Percentiles rank a stretch among this genome's conserved stretches.
Conservation (phyloP, 2,329 filamentous ascomycete genomes). For the Verticillium albo-atrum region DNA sequence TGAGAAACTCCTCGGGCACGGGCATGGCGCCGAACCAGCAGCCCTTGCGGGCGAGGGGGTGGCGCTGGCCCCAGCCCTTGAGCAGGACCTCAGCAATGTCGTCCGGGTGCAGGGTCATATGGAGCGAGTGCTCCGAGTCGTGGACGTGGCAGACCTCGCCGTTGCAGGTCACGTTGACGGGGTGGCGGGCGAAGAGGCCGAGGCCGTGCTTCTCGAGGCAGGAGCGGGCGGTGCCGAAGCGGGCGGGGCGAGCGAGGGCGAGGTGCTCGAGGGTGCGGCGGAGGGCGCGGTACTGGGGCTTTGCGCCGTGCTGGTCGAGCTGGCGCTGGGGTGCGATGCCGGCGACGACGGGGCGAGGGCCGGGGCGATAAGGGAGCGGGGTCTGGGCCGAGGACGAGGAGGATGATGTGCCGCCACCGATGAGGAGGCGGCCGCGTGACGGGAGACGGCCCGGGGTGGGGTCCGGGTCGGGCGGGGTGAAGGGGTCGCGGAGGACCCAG, state of each 20-base stretch:
- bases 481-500: constrained; percentile 68
- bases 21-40: constrained; percentile 55
- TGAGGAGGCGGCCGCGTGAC: constrained; percentile 53
- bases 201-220: constrained; percentile 81
- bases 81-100: constrained; percentile 69
- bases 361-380: constrained; percentile 56
- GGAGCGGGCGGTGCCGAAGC: constrained; percentile 59
- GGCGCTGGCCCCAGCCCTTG: constrained; percentile 74
- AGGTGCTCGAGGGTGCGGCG: constrained; percentile 48
- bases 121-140: constrained; percentile 69
- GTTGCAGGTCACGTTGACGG: constrained; percentile 65
- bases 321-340: constrained; percentile 83
- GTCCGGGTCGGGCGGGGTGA: constrained; percentile 46
- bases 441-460: constrained; percentile 43
- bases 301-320: constrained; percentile 59
- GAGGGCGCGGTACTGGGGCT: constrained; percentile 50
- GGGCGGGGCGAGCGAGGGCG: constrained; percentile 35
- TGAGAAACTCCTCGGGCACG: constrained; percentile 70
- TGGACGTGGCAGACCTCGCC: constrained; percentile 85
- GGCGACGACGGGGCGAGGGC: constrained; percentile 60
- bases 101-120: constrained; percentile 74
- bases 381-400: constrained; percentile 56
- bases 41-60: constrained; percentile 62
- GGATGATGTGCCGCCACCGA: constrained; percentile 52
- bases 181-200: constrained; percentile 65